A percentile compares a stretch with the other conserved stretches of the same genome.
Conservation (phyloP, 768 basidiomycete genomes). For the Boletus vermiculosoides region DNA sequence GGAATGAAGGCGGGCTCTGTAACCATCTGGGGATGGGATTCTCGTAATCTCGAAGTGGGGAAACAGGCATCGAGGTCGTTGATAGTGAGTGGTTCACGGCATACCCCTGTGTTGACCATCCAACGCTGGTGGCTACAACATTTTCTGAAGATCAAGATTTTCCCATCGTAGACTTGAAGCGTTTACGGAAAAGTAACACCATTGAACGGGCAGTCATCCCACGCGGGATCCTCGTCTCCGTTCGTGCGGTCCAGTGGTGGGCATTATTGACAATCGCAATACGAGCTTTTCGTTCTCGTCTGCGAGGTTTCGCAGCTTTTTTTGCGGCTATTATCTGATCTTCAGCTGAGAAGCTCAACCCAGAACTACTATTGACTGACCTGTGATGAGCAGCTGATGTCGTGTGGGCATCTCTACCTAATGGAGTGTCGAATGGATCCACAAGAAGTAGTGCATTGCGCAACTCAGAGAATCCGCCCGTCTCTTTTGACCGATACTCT, state of each 20-base stretch:
- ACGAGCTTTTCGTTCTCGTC: conserved; percentile 26
- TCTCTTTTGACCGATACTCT: conserved; percentile 31
- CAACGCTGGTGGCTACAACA: not conserved
- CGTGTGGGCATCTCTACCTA: conserved; percentile 30
- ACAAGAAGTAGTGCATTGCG: conserved; percentile 25
- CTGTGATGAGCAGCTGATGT: conserved; percentile 28
- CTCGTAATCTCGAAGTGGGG: conserved; percentile 1
- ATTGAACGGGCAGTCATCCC: conserved; percentile 7
- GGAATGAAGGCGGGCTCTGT: conserved; percentile 1
- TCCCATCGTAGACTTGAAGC: not conserved
- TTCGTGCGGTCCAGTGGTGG: not conserved
- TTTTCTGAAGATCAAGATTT: conserved; percentile 8
- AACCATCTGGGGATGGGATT: conserved; percentile 5
- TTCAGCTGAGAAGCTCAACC: not conserved
- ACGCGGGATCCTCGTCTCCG: not conserved
- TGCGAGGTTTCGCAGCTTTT: conserved; percentile 41
- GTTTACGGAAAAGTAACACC: conserved; percentile 4
- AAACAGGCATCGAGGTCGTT: not conserved
- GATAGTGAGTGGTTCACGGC: conserved; percentile 5
- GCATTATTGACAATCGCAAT: conserved; percentile 13
- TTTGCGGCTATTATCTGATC: conserved; percentile 40
- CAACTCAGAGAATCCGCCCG: conserved; percentile 31
- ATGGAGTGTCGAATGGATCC: conserved; percentile 24
- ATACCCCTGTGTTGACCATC: conserved; percentile 8
- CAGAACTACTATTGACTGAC: conserved; percentile 6